Conservation (phyloP, 345 rosid genomes). For the Psidium guajava region DNA sequence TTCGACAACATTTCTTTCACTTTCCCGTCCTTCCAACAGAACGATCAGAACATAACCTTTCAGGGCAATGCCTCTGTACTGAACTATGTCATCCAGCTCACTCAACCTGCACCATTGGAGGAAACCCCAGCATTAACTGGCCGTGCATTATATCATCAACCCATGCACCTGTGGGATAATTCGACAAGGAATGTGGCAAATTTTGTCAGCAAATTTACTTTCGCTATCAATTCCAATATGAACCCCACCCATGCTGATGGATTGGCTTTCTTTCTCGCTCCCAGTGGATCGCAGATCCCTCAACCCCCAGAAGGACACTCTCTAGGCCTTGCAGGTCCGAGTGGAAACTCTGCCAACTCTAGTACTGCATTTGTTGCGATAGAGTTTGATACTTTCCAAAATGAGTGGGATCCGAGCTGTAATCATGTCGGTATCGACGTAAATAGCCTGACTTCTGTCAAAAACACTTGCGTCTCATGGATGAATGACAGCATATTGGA, state of each 20-base stretch:
- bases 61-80: not conserved
- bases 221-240: not conserved
- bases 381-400: not conserved
- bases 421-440: not conserved
- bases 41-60: not conserved
- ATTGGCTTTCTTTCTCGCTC: slow-evolving; percentile 10
- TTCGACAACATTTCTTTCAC: not conserved
- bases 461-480: not conserved
- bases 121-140: not conserved
- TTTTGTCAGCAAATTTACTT: slow-evolving; percentile 11
- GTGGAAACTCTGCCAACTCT: not conserved
- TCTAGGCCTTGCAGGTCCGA: not conserved
- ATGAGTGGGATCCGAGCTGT: not conserved
- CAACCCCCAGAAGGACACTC: not conserved
- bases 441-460: not conserved
- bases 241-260: not conserved
- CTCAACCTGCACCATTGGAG: not conserved
- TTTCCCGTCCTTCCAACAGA: not conserved
- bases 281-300: not conserved
- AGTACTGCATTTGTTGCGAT: not conserved
- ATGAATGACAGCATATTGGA: not conserved
- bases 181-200: slow-evolving; percentile 5
- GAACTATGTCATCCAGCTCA: not conserved
- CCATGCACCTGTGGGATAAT: slow-evolving; percentile 14
- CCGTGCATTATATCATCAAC: slow-evolving; percentile 1